Percentiles rank a stretch among this genome's conserved stretches.
These are phyloP conservation scores for Plasmodium malariae DNA, from an alignment of 169 alveolate genomes.

Conservation along the genomic window DNA sequence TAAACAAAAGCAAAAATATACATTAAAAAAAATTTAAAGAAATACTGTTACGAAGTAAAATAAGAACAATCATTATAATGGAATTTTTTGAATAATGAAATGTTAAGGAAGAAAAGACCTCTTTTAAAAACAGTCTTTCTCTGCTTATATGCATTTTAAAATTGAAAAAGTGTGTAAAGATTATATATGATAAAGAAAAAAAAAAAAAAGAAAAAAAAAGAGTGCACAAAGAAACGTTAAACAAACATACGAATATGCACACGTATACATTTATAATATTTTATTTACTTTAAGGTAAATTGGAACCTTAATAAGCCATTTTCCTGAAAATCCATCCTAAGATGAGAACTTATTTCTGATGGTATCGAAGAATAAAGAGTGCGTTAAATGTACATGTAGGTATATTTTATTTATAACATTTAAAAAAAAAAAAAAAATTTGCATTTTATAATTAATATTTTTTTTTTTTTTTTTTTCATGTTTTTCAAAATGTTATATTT, in stretches of 20 bases:
- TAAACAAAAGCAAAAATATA: no score
- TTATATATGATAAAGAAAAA: neutral
- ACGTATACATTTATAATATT: neutral
- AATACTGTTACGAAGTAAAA: no score
- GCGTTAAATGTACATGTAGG: no score
- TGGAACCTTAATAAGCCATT: slow-evolving; percentile 59
- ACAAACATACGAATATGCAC: neutral
- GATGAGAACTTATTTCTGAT: slow-evolving; percentile 68
- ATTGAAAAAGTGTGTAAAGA: neutral
- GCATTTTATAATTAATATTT: neutral
- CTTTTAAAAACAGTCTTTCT: no score
- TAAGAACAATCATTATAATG: no score
- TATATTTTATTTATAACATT: no score
- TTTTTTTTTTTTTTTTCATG: slow-evolving; percentile 1
- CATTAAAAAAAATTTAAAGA: no score
- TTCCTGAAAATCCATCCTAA: slow-evolving; percentile 71
- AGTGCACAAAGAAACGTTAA: neutral
- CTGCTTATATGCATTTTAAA: neutral
- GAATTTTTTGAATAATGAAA: no score
- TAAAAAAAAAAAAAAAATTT: no score
- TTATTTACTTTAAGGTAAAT: slow-evolving; percentile 55
- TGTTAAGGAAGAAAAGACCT: no score
- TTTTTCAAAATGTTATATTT: neutral
- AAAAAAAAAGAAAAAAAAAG: slow-evolving; percentile 9
- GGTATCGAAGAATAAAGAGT: slow-evolving; percentile 1